A percentile compares a stretch with the other conserved stretches of the same genome.
Conservation (phyloP, 371 early-diverging fungal genomes). For the Mortierella sp. region DNA sequence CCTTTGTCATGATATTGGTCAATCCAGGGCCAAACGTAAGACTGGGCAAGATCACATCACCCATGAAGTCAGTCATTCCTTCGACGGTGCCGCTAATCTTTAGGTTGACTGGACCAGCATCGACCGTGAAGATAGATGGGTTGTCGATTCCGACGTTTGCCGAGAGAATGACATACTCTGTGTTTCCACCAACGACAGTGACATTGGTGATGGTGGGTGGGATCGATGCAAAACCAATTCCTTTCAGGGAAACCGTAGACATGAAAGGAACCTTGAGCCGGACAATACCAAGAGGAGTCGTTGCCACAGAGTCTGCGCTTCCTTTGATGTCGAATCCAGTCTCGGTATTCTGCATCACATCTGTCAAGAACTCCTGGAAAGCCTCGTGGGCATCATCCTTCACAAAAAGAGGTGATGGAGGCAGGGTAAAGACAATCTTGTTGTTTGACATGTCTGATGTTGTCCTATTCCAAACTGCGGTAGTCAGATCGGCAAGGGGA, state of each 20-base stretch:
- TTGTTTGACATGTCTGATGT: constrained; percentile 55
- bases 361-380: constrained; percentile 58
- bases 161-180: constrained; percentile 52
- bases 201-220: constrained; percentile 57
- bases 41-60: constrained; percentile 53
- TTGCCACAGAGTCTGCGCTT: constrained; percentile 55
- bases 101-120: constrained; percentile 60
- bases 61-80: constrained; percentile 50
- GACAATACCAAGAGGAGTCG: constrained; percentile 61
- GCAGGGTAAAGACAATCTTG: constrained; percentile 49
- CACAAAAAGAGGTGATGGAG: constrained; percentile 53
- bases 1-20: constrained; percentile 53
- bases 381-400: constrained; percentile 52
- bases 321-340: constrained; percentile 60
- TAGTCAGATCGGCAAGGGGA: constrained; percentile 56
- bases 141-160: constrained; percentile 61
- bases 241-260: constrained; percentile 58
- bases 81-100: constrained; percentile 54
- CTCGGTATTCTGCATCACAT: constrained; percentile 53
- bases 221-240: constrained; percentile 60
- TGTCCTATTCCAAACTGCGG: constrained; percentile 57
- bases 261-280: constrained; percentile 60
- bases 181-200: constrained; percentile 59
- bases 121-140: constrained; percentile 63
- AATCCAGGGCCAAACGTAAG: constrained; percentile 57